Percentiles rank a stretch among this genome's conserved stretches.
Conservation (phyloP, 257 asterid genomes). For the Echites panduratus region DNA sequence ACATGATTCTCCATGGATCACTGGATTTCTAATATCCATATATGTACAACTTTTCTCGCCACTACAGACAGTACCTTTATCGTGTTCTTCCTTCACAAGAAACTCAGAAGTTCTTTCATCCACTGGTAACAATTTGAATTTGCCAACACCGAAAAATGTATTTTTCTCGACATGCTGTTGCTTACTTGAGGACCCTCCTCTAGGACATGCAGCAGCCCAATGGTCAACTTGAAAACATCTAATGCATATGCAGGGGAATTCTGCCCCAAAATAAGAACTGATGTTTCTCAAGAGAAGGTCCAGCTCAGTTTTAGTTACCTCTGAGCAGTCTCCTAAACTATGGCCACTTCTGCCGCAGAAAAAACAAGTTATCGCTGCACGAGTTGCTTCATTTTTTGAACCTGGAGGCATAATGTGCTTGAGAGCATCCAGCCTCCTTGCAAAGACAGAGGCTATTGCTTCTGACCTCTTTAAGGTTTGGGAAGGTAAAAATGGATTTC, state of each 20-base stretch:
- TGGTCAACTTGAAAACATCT: conserved; percentile 61
- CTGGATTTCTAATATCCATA: conserved; percentile 9
- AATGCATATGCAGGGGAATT: conserved; percentile 42
- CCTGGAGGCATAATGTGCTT: conserved; percentile 35
- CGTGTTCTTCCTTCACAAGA: conserved; percentile 13
- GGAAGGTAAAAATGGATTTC: conserved; percentile 17
- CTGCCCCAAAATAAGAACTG: conserved; percentile 30
- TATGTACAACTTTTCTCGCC: conserved; percentile 3
- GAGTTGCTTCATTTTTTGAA: conserved; percentile 19
- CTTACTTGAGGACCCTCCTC: conserved; percentile 22
- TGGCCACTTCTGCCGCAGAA: conserved; percentile 62
- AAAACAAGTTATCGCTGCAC: conserved; percentile 29
- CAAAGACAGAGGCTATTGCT: conserved; percentile 52
- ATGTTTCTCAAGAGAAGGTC: conserved; percentile 37
- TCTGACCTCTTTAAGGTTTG: conserved; percentile 34
- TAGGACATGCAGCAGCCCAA: conserved; percentile 64
- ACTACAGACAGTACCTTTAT: background rate
- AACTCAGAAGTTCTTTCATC: conserved; percentile 10
- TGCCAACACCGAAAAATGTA: background rate
- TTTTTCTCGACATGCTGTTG: conserved; percentile 13
- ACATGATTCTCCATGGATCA: conserved; percentile 16
- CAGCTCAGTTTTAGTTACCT: conserved; percentile 39
- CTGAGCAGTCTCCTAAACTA: conserved; percentile 38
- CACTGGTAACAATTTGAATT: background rate
- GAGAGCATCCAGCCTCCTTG: conserved; percentile 63